These are phyloP conservation scores for Plantago elongata DNA, from an alignment of 257 asterid genomes.

Conservation along the genomic window DNA sequence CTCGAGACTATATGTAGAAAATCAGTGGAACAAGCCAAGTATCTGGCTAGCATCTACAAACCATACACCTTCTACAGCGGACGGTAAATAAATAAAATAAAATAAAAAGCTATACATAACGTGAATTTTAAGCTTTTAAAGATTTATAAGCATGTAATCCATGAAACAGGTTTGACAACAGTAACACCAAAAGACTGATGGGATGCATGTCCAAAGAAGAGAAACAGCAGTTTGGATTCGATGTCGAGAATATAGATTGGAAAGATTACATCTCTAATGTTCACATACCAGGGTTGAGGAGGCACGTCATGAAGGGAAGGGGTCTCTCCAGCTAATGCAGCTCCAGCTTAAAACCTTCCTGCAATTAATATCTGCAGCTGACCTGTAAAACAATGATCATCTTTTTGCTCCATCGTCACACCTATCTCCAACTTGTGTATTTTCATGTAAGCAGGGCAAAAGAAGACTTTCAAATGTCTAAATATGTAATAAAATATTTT, in stretches of 20 bases:
- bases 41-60: slow-evolving; percentile 74
- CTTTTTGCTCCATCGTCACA: slow-evolving; percentile 7
- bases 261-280: slow-evolving; percentile 73
- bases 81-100: slow-evolving; percentile 39
- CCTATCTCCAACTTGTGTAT: slow-evolving; percentile 13
- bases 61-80: slow-evolving; percentile 91
- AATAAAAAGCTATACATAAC: background rate
- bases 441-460: slow-evolving; percentile 23
- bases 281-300: slow-evolving; percentile 91
- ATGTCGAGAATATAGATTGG: slow-evolving; percentile 83
- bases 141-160: slow-evolving; percentile 43
- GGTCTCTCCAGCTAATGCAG: slow-evolving; percentile 36
- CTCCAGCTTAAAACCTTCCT: slow-evolving; percentile 8
- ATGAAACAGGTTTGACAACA: slow-evolving; percentile 78
- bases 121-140: no score
- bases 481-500: slow-evolving; percentile 20
- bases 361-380: slow-evolving; percentile 26
- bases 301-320: slow-evolving; percentile 95
- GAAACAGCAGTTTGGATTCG: slow-evolving; percentile 63
- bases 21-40: slow-evolving; percentile 80
- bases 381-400: slow-evolving; percentile 30
- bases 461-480: slow-evolving; percentile 21
- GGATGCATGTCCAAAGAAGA: slow-evolving; percentile 74
- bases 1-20: slow-evolving; percentile 64
- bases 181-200: slow-evolving; percentile 71